Evolutionary conservation across 352 stramenopile genomes (phyloP).

Genomic region (Paralagenidium karlingii): DNA sequence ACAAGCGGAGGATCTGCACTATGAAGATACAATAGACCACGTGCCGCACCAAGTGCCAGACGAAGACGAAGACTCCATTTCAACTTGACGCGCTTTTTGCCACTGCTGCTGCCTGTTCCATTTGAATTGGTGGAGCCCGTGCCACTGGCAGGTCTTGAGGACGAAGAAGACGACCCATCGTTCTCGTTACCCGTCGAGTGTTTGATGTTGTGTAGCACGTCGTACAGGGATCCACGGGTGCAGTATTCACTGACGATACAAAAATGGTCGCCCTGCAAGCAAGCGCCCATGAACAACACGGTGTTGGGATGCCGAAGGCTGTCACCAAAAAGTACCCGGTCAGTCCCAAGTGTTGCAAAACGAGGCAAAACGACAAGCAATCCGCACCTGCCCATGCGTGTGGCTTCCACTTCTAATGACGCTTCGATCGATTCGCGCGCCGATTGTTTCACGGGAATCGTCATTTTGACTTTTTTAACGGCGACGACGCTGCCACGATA

Average conservation of each 20-base stretch:
- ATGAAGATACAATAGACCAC: constrained; percentile 74
- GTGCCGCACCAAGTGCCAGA: constrained; percentile 62
- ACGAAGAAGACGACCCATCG: too few relatives aligned
- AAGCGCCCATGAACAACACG: constrained; percentile 97
- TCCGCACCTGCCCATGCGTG: constrained; percentile 51
- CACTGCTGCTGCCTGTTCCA: background rate
- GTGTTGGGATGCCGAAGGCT: constrained; percentile 97
- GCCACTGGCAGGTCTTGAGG: too few relatives aligned
- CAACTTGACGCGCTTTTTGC: constrained; percentile 45
- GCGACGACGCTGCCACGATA: constrained; percentile 76
- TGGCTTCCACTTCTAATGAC: constrained; percentile 69
- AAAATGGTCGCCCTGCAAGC: constrained; percentile 90
- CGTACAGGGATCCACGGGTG: constrained; percentile 89
- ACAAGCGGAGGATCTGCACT: constrained; percentile 74
- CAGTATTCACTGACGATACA: constrained; percentile 96
- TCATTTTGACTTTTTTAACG: constrained; percentile 83
- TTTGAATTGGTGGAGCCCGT: constrained; percentile 2
- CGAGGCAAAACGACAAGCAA: background rate
- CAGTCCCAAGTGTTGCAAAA: background rate
- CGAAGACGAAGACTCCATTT: constrained; percentile 75
- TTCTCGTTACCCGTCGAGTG: constrained; percentile 3
- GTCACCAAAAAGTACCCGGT: background rate
- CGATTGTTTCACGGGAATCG: constrained; percentile 30
- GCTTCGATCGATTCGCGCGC: constrained; percentile 67
- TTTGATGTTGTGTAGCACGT: constrained; percentile 79